Evolutionary conservation across 345 rosid genomes (phyloP).

Genomic region (Lenwebbia sp.): DNA sequence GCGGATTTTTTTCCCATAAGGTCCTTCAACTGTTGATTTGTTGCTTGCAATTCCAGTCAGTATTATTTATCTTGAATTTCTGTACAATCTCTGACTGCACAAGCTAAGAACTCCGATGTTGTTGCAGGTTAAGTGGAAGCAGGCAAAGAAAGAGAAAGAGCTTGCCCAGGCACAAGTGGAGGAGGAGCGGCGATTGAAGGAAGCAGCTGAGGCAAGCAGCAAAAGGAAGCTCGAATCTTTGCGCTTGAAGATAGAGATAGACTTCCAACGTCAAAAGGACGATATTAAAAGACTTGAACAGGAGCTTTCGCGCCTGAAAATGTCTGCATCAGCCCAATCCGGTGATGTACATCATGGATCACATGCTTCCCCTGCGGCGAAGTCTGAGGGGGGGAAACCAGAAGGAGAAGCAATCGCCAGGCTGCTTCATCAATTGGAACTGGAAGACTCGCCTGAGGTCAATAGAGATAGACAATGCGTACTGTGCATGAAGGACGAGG

Average conservation of each 20-base stretch:
- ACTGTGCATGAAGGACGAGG: constrained; percentile 11
- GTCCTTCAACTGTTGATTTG: background rate
- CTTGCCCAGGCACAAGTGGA: constrained; percentile 4
- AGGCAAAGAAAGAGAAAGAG: constrained; percentile 3
- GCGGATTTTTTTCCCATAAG: background rate
- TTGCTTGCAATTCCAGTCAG: background rate
- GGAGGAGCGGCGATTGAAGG: constrained; percentile 11
- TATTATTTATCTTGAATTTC: background rate
- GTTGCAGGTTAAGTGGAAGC: constrained; percentile 11
- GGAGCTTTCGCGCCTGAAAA: constrained; percentile 5
- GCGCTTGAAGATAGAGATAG: constrained; percentile 14
- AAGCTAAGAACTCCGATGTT: background rate
- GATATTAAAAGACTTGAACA: constrained; percentile 14
- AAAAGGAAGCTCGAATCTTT: constrained; percentile 6
- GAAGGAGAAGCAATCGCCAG: background rate
- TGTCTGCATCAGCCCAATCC: background rate
- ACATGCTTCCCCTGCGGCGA: background rate
- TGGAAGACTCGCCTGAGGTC: constrained; percentile 4
- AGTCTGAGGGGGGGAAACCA: background rate
- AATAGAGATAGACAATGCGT: constrained; percentile 7
- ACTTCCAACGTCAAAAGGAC: constrained; percentile 13
- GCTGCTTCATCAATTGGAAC: background rate
- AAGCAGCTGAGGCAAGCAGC: constrained; percentile 6
- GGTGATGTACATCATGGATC: background rate
- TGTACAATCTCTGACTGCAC: background rate